Conservation (phyloP, 2,329 filamentous ascomycete species). For the Alternaria postmessia region DNA sequence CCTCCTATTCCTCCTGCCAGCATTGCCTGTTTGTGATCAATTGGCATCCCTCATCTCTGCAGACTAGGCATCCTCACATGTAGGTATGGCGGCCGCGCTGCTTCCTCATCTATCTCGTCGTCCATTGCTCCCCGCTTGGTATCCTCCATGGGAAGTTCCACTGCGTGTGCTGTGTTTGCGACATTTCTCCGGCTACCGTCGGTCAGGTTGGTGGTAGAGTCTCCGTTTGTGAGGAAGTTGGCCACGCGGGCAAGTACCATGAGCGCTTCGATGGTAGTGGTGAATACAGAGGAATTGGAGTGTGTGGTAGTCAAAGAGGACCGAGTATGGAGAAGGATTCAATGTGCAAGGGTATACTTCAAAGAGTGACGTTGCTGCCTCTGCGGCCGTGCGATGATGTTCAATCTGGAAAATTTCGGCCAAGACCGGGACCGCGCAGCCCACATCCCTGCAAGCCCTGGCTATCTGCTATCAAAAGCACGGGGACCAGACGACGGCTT, state of each 20-base stretch:
- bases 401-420: conserved; percentile 39
- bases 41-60: conserved; percentile 14
- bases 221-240: conserved; percentile 55
- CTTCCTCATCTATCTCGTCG: conserved; percentile 51
- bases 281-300: neutral
- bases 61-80: conserved; percentile 50
- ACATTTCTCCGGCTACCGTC: conserved; percentile 48
- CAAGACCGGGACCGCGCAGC: conserved; percentile 35
- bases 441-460: conserved; percentile 11
- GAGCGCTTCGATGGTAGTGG: conserved; percentile 40
- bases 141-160: conserved; percentile 32
- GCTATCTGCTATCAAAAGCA: conserved; percentile 19
- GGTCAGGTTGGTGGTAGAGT: conserved; percentile 42
- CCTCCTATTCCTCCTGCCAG: conserved; percentile 92
- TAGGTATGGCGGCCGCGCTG: conserved; percentile 57
- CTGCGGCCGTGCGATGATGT: conserved; percentile 26
- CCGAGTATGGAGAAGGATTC: conserved; percentile 4
- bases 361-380: conserved; percentile 35
- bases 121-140: conserved; percentile 26
- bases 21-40: conserved; percentile 74
- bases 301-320: neutral
- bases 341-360: conserved; percentile 7
- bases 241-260: conserved; percentile 61
- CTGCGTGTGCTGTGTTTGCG: conserved; percentile 32
- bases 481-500: conserved; percentile 27